Evolutionary conservation across 139 green algal genomes (phyloP).

Genomic region (Spirogloea muscicola): DNA sequence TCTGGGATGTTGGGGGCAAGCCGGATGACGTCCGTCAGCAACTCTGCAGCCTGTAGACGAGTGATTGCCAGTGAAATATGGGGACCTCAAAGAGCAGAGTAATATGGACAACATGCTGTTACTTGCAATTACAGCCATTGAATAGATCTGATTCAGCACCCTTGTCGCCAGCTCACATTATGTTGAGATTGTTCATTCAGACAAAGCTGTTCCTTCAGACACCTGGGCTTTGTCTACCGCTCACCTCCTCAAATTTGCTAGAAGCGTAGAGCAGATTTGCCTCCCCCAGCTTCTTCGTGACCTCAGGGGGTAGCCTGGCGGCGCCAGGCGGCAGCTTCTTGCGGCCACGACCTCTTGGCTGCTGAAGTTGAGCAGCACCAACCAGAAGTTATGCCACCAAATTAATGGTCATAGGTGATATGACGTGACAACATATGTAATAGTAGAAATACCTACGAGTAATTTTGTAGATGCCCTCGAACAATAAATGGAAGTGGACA

Average conservation of each 20-base stretch:
- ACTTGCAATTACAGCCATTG: too few species aligned
- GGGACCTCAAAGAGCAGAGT: too few species aligned
- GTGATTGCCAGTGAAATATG: too few species aligned
- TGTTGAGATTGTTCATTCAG: too few species aligned
- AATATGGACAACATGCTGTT: too few species aligned
- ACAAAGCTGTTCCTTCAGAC: too few species aligned
- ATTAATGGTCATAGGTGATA: slow-evolving; percentile 6
- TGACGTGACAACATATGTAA: too few species aligned
- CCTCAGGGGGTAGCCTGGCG: slow-evolving; percentile 57
- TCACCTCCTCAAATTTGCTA: slow-evolving; percentile 38
- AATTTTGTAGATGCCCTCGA: too few species aligned
- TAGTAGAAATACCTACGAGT: background rate
- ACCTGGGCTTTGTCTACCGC: too few species aligned
- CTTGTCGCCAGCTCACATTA: too few species aligned
- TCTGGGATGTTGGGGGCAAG: slow-evolving; percentile 71
- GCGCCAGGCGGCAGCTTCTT: slow-evolving; percentile 19
- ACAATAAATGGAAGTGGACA: too few species aligned
- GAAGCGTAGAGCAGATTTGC: slow-evolving; percentile 83
- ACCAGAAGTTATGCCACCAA: background rate
- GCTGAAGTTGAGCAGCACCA: background rate
- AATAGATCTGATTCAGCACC: too few species aligned
- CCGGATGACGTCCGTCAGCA: slow-evolving; percentile 72
- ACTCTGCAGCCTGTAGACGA: slow-evolving; percentile 57
- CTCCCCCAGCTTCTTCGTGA: slow-evolving; percentile 66
- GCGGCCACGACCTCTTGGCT: slow-evolving; percentile 12